Percentiles rank a stretch among this genome's conserved stretches.
Evolutionary conservation across 2,329 filamentous ascomycete species (phyloP).

Genomic region (Ophiosphaerella narmari): DNA sequence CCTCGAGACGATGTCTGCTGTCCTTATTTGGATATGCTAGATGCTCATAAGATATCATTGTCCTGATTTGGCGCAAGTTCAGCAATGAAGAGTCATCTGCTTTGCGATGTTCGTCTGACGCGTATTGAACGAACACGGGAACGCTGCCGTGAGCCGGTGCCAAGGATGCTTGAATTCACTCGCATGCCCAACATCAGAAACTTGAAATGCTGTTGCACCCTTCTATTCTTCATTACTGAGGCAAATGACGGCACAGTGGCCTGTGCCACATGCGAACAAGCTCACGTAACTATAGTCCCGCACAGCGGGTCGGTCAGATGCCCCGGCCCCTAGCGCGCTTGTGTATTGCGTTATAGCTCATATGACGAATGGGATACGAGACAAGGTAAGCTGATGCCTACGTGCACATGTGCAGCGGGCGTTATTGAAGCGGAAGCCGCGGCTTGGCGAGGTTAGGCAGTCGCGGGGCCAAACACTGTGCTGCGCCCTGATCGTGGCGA

Average conservation of each 20-base stretch:
- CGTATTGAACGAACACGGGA: background rate
- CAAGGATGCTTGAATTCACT: background rate
- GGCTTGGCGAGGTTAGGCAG: constrained; percentile 13
- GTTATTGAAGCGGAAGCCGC: constrained; percentile 1
- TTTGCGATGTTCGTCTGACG: background rate
- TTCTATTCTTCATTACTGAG: background rate
- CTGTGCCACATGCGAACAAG: background rate
- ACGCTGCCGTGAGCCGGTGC: background rate
- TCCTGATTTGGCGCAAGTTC: background rate
- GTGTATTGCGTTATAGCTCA: background rate
- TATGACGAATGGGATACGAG: constrained; percentile 2
- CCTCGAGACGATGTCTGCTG: background rate
- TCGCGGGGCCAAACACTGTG: constrained; percentile 10
- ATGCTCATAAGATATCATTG: background rate
- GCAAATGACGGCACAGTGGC: background rate
- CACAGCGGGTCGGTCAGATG: background rate
- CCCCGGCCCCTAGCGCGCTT: background rate
- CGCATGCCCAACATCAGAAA: background rate
- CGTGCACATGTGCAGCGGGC: constrained; percentile 5
- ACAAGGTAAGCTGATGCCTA: constrained; percentile 19
- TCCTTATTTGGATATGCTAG: background rate
- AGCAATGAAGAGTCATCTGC: background rate
- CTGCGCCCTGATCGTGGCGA: constrained; percentile 18
- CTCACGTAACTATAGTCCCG: background rate
- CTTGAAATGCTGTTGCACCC: background rate